Conservation (phyloP, 176 grass and related monocot genomes). For the Raddia guianensis region DNA sequence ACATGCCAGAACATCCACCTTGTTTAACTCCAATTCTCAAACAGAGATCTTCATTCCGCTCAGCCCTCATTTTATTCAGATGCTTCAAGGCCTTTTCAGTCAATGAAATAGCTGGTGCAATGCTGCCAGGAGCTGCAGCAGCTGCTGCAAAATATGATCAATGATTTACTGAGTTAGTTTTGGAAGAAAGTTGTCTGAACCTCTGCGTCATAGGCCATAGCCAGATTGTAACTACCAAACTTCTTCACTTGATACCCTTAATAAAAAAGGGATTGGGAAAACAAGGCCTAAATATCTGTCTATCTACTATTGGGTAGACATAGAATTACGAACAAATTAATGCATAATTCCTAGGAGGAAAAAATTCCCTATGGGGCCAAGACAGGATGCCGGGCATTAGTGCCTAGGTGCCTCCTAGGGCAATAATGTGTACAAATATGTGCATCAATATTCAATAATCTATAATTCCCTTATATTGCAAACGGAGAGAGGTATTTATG, state of each 20-base stretch:
- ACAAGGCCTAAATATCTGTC: not conserved
- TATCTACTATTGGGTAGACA: not conserved
- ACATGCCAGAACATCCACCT: slow-evolving; percentile 98
- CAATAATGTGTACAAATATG: too few relatives aligned
- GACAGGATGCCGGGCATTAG: too few relatives aligned
- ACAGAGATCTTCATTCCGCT: slow-evolving; percentile 81
- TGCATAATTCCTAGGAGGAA: too few relatives aligned
- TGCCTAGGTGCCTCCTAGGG: too few relatives aligned
- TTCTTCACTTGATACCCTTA: not conserved
- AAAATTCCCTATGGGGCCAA: too few relatives aligned
- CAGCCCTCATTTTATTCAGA: slow-evolving; percentile 85
- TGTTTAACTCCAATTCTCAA: slow-evolving; percentile 98
- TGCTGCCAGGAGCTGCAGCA: slow-evolving; percentile 53
- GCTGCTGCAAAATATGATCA: slow-evolving; percentile 38
- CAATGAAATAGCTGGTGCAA: slow-evolving; percentile 84
- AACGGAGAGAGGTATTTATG: not conserved
- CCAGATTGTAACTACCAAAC: not conserved
- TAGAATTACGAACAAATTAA: not conserved
- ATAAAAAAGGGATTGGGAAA: not conserved
- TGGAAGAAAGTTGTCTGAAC: not conserved
- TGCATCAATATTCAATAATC: not conserved
- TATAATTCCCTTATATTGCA: not conserved
- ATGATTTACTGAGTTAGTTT: not conserved
- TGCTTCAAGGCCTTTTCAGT: slow-evolving; percentile 83
- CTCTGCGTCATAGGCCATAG: not conserved